Base-by-base conservation (phyloP, 2,329 filamentous ascomycete genomes). In the Aspergillus bombycis region DNA sequence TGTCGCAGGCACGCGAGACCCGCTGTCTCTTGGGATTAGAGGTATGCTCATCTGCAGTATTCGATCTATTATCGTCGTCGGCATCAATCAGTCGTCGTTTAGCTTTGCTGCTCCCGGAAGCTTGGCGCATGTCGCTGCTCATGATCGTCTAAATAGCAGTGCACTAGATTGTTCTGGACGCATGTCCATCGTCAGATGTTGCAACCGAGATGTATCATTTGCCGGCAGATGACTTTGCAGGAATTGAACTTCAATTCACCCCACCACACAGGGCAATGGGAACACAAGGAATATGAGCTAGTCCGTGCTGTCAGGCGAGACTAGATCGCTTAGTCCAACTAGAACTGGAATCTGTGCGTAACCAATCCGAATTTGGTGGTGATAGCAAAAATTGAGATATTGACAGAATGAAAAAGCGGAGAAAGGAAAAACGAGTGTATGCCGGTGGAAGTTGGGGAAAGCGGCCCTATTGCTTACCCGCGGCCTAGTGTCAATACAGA, bases 1-100 rank as follows among this genome's bases (percentile, higher is more conserved):
- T 87, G 70, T 91, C 88, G 76, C 89, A 91, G 38, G 89, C 89
- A 65, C 88, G 82, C 32, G 88, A 90, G 9, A 91, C 88, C 63
- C 89, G 82, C 69, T 88, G 88, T 46, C 88, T 83, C 75, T 90
- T 90, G 67, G 76, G 70, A 38, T 78, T 78, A 45, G 74, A 68
- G 30, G 74, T 66, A 16, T 61, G 53, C 52, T 74, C 75, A 34
- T 77, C 71, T 38, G 68, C 62, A 54, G 65, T 61, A 60, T 70
- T 72, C 58, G 68, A 64, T 66, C 67, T 73, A 58, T 65, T 64
- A 67, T 74, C 70, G 36, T 76, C 73, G n/a, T 75, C 71, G n/a
- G 58, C 62, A 41, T 75, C 73, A 10, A 68, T 69, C 60, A 69
- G 67, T 69, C 72, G 71, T 58, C 75, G 69, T 65, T 77, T 77